These are phyloP conservation scores for Castanea crenata DNA, from an alignment of 306 rosid genomes.

Conservation along the genomic window DNA sequence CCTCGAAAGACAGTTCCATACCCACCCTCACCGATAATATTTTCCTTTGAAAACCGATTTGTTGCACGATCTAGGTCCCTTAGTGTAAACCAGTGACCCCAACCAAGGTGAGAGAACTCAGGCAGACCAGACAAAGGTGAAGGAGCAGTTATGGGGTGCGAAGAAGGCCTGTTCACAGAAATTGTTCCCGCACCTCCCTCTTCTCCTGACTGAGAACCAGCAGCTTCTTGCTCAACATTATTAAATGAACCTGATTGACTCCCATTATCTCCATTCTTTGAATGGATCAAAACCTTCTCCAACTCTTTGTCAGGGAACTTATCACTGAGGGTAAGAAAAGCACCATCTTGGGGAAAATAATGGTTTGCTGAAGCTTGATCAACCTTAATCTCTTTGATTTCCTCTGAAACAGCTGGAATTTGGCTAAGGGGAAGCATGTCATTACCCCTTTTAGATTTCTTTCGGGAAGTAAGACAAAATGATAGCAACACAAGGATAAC, in stretches of 20 bases:
- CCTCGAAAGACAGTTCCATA: conserved; percentile 91
- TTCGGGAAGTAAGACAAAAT: conserved; percentile 68
- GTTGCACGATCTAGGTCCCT: conserved; percentile 93
- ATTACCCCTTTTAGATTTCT: conserved; percentile 66
- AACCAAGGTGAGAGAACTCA: conserved; percentile 91
- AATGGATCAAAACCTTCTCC: conserved; percentile 59
- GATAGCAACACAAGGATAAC: conserved; percentile 69
- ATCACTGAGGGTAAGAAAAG: conserved; percentile 48
- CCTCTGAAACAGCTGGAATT: conserved; percentile 62
- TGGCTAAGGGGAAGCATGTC: conserved; percentile 59
- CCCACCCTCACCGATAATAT: conserved; percentile 94
- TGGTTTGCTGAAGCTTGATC: conserved; percentile 71
- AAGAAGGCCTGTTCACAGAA: conserved; percentile 45
- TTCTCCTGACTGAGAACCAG: conserved; percentile 68
- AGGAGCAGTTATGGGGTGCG: conserved; percentile 48
- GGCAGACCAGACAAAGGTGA: conserved; percentile 87
- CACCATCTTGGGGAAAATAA: conserved; percentile 29
- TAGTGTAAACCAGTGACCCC: conserved; percentile 98
- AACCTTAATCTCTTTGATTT: conserved; percentile 80
- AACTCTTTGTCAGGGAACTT: conserved; percentile 61
- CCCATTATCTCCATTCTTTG: conserved; percentile 59
- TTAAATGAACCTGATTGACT: conserved; percentile 74
- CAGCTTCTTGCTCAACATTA: conserved; percentile 53
- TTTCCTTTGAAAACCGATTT: conserved; percentile 69
- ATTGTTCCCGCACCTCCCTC: conserved; percentile 43